Conservation (phyloP, 1,139 yeast species). For the Saccharomyces hybrid region DNA sequence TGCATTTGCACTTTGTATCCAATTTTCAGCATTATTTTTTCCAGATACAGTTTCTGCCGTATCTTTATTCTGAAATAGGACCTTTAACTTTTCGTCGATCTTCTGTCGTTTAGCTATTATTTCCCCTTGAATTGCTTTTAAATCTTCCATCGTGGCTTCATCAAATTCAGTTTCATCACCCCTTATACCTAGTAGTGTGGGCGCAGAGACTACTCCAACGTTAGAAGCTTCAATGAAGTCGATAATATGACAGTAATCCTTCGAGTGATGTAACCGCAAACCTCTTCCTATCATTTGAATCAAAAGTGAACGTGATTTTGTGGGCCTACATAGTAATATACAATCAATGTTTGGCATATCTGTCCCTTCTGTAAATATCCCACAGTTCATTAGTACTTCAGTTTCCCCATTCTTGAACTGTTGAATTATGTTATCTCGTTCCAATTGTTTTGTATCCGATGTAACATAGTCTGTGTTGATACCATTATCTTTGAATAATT, state of each 20-base stretch:
- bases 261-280: constrained; percentile 53
- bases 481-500: constrained; percentile 50
- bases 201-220: constrained; percentile 54
- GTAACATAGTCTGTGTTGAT: constrained; percentile 70
- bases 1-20: constrained; percentile 14
- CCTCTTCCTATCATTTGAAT: constrained; percentile 95
- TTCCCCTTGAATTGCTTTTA: constrained; percentile 29
- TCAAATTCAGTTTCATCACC: constrained; percentile 33
- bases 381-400: constrained; percentile 78
- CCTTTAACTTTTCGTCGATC: constrained; percentile 6
- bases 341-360: constrained; percentile 90
- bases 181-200: constrained; percentile 48
- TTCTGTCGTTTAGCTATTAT: constrained; percentile 11
- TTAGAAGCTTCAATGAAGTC: constrained; percentile 65
- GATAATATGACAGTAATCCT: constrained; percentile 62
- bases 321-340: constrained; percentile 71
- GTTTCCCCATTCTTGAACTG: constrained; percentile 58
- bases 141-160: constrained; percentile 33
- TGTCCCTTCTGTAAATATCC: constrained; percentile 90
- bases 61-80: background rate
- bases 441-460: constrained; percentile 50
- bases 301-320: constrained; percentile 61
- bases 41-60: constrained; percentile 3
- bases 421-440: constrained; percentile 46
- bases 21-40: constrained; percentile 6